These are phyloP conservation scores for Backusella psychrophila DNA, from an alignment of 192 early-diverging fungal genomes.

Conservation along the genomic window DNA sequence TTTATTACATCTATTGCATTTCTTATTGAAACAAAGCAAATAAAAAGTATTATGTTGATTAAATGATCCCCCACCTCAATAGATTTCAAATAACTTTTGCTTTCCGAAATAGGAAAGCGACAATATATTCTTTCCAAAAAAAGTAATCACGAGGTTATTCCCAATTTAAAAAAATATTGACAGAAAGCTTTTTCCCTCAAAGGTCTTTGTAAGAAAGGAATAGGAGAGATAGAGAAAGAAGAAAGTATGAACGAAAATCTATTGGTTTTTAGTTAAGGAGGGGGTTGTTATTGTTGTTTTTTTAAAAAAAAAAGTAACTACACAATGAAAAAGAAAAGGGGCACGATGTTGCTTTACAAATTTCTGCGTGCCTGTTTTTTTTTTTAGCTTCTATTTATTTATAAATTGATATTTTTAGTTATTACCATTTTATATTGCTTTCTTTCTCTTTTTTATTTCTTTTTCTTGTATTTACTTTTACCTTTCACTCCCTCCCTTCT, in stretches of 20 bases:
- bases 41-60: not conserved
- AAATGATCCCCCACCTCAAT: not conserved
- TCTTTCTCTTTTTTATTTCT: not conserved
- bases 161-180: not conserved
- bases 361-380: conserved; percentile 2
- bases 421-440: not conserved
- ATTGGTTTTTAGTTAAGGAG: not conserved
- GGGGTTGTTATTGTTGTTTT: not conserved
- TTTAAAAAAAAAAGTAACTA: not conserved
- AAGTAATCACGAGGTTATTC: conserved; percentile 2
- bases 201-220: not conserved
- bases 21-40: not conserved
- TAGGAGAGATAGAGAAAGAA: not conserved
- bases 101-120: not conserved
- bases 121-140: not conserved
- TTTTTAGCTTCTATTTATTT: not conserved
- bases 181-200: not conserved
- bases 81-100: not conserved
- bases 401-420: conserved; percentile 2
- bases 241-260: not conserved
- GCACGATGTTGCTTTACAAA: not conserved
- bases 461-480: not conserved
- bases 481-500: no score
- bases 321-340: conserved; percentile 4
- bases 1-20: not conserved